phyloP scores from a whole-genome alignment of 345 rosid species.

The Lepidium aucheri region DNA sequence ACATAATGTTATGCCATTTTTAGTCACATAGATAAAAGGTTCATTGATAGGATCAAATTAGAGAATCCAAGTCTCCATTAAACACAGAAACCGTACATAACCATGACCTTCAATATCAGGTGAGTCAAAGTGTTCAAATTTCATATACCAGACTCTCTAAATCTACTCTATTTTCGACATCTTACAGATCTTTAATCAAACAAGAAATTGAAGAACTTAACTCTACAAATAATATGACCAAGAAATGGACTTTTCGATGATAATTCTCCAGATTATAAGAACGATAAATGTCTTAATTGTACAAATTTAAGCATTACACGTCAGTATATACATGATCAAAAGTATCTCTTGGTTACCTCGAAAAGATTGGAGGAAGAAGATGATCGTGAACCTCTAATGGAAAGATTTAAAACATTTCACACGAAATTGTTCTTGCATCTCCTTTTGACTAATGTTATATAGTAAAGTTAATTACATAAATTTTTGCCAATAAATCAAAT shows the following conservation, averaged over 20 bases:
- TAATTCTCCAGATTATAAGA: not conserved
- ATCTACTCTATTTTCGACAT: not conserved
- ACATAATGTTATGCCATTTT: not conserved
- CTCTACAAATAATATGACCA: not conserved
- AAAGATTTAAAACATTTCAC: not conserved
- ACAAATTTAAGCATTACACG: not conserved
- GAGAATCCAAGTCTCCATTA: not conserved
- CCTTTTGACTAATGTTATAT: not conserved
- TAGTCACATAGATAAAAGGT: not conserved
- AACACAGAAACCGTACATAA: not conserved
- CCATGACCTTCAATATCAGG: not conserved
- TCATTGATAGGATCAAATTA: not conserved
- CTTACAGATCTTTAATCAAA: not conserved
- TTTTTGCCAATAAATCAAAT: too few relatives aligned
- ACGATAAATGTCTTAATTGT: not conserved
- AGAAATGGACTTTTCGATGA: not conserved
- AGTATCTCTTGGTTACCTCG: constrained; percentile 5
- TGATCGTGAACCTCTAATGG: constrained; percentile 1
- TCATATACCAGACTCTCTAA: not conserved
- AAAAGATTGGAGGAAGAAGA: not conserved
- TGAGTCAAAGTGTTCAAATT: not conserved
- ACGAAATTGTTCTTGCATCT: not conserved
- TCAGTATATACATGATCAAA: not conserved
- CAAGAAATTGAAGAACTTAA: not conserved
- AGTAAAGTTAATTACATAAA: too few relatives aligned